Base-by-base conservation (phyloP, 1,284 basidiomycete genomes). In the Boletus sp. region DNA sequence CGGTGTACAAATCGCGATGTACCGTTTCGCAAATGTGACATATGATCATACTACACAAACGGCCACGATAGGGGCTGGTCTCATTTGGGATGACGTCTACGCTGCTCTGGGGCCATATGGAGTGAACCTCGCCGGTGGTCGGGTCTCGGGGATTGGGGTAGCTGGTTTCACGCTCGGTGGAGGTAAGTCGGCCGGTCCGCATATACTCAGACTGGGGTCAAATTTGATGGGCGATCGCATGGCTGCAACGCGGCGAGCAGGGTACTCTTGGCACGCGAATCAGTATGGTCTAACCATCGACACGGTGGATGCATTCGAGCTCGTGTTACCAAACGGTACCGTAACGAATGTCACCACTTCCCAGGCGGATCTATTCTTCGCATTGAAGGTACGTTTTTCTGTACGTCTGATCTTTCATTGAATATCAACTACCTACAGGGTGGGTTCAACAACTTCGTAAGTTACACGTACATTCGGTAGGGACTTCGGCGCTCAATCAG, bases 371-470 rank as follows among this genome's bases (percentile, higher is more conserved):
- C 65, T 84, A 3, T 84, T 83, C 65, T 82, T 78, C 53, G 81
- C 70, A 1, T 63, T 83, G 20, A 79, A 77, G 72, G 80, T 76
- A 59, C 7, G 65, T n/a, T 43, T 54, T 33, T 20, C 31, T 76
- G 33, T 81, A 79, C 3, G 78, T 80, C 36, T 47, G 76, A 70
- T 0, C 69, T 80, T 5, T 80, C 78, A 7, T 79, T 79, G 71
- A 78, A 78, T 76, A 61, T 36, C 71, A 57, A 67, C 29, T 31
- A 12, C 41, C 12, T 41, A 35, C 41, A 84, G 82, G 84, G 84
- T 46, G 82, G 84, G 12, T 76, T 78, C 64, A 87, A 87, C 63
- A 86, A 86, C 68, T 86, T 84, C 63, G 84, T 84, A 61, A 65
- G 80, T 53, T 53, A 47, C 24, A 56, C 51, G 43, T 59, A 55